Conservation (phyloP, 768 basidiomycete species). For the Suillus hirtellus region DNA sequence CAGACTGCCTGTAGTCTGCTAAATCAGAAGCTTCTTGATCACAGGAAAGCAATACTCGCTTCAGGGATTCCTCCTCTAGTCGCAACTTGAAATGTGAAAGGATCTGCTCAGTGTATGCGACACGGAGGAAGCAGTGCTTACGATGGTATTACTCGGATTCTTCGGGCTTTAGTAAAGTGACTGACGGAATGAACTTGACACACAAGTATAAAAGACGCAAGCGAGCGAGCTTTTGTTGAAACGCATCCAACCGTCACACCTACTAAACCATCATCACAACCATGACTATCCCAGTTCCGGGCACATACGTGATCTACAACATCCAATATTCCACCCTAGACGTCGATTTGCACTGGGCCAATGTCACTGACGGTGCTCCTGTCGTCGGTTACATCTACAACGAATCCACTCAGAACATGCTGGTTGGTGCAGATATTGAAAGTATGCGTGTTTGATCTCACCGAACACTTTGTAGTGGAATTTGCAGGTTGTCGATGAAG, state of each 20-base stretch:
- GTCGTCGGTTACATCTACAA: neutral
- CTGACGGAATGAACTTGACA: neutral
- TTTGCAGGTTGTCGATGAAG: slow-evolving; percentile 1
- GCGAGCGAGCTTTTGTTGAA: neutral
- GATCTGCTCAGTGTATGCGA: neutral
- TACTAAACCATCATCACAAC: neutral
- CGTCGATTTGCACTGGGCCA: neutral
- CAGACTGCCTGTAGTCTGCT: neutral
- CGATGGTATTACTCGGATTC: neutral
- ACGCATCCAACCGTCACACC: neutral
- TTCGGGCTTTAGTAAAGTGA: no score
- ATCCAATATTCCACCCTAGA: slow-evolving; percentile 1
- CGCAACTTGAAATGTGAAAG: neutral
- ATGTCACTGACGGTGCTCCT: neutral
- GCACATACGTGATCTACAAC: slow-evolving; percentile 3
- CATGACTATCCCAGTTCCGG: slow-evolving; percentile 3
- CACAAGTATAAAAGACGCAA: neutral
- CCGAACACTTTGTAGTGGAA: neutral
- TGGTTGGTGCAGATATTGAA: neutral
- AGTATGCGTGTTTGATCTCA: neutral
- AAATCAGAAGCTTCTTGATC: neutral
- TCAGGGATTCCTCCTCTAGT: neutral
- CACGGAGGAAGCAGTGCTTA: neutral
- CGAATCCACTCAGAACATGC: neutral
- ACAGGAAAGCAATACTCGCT: neutral